Percentiles rank a stretch among this genome's conserved stretches.
phyloP scores from a whole-genome alignment of 768 basidiomycete species.

The Tylopilus rubrobrunneus region DNA sequence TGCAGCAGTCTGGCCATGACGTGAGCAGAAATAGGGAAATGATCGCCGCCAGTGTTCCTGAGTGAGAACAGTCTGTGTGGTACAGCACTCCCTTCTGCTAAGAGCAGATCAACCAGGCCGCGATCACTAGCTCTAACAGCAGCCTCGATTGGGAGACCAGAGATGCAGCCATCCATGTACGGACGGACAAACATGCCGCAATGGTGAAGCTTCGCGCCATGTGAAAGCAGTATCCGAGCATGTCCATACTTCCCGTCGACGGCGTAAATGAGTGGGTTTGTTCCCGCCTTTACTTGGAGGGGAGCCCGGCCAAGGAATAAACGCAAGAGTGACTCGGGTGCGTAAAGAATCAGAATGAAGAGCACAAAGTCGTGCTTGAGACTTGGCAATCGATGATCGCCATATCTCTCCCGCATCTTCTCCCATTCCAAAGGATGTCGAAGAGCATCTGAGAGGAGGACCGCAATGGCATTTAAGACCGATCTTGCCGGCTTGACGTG shows the following conservation, averaged over 20 bases:
- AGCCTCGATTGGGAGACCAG: background rate
- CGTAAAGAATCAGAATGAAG: background rate
- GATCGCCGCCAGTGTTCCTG: no score
- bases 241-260: background rate
- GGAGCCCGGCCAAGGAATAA: background rate
- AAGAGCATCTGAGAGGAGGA: background rate
- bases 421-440: background rate
- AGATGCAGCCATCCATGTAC: no score
- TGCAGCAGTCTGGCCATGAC: constrained; percentile 3
- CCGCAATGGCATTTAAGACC: background rate
- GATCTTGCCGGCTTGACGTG: background rate
- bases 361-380: background rate
- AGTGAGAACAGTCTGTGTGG: background rate
- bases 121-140: background rate
- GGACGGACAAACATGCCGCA: background rate
- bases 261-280: background rate
- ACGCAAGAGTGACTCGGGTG: background rate
- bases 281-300: background rate
- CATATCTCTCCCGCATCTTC: background rate
- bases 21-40: background rate
- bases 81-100: background rate
- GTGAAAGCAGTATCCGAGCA: background rate
- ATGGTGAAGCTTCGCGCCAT: background rate
- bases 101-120: background rate
- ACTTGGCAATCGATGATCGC: background rate